Conservation (phyloP, 371 early-diverging fungal species). For the Lichtheimia corymbifera region DNA sequence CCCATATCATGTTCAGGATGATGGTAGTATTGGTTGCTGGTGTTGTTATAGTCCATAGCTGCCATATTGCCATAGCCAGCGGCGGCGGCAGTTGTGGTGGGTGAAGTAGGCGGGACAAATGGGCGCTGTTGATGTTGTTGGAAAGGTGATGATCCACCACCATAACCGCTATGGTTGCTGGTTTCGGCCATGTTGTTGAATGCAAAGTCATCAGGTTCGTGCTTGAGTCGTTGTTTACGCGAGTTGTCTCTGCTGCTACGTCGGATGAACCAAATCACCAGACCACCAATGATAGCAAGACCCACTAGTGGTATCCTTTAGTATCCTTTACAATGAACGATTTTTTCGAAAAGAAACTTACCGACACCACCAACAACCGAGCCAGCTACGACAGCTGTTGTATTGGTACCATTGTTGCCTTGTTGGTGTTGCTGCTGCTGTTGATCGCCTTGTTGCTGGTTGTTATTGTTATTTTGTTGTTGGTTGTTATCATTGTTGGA, state of each 20-base stretch:
- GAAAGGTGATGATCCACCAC: not conserved
- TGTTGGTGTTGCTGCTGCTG: conserved; percentile 1
- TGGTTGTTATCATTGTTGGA: conserved; percentile 1
- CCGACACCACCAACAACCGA: conserved; percentile 18
- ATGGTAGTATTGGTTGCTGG: not conserved
- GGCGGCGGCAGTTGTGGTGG: not conserved
- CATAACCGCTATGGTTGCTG: not conserved
- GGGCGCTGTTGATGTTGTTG: conserved; percentile 12
- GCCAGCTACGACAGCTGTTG: conserved; percentile 15
- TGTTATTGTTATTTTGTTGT: not conserved
- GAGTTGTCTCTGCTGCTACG: conserved; percentile 31
- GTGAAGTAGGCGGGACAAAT: conserved; percentile 10
- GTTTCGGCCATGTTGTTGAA: conserved; percentile 10
- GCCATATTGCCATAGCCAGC: conserved; percentile 3
- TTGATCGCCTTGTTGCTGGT: not conserved
- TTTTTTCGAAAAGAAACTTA: conserved; percentile 11
- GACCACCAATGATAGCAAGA: conserved; percentile 38
- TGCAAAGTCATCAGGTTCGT: conserved; percentile 21
- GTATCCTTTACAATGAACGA: not conserved
- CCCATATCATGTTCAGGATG: conserved; percentile 4
- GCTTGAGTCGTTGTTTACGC: conserved; percentile 9
- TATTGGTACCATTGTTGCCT: not conserved
- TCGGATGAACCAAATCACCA: conserved; percentile 34
- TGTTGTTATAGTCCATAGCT: not conserved
- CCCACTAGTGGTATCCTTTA: conserved; percentile 27